Percentiles rank a stretch among this genome's conserved stretches.
Evolutionary conservation across 106 monocot species (phyloP).

Genomic region (Iris macrosiphon): DNA sequence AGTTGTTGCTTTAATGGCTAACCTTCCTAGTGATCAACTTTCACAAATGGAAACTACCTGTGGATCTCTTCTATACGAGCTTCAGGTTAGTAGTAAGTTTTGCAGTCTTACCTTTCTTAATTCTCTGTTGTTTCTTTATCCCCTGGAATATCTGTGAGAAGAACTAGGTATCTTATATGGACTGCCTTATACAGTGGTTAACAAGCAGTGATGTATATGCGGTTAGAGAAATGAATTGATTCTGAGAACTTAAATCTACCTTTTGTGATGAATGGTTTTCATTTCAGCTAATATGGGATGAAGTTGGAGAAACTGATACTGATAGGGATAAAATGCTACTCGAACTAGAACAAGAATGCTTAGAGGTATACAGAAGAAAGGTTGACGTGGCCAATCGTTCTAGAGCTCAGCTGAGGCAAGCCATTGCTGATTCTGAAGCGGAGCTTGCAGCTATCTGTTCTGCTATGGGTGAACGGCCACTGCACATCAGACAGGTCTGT

Average conservation of each 20-base stretch:
- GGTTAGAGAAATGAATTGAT: too few species aligned
- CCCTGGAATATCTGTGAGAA: too few species aligned
- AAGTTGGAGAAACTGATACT: constrained; percentile 53
- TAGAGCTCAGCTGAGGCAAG: constrained; percentile 38
- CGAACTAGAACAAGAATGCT: constrained; percentile 66
- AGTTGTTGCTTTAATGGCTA: constrained; percentile 1
- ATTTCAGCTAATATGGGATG: constrained; percentile 69
- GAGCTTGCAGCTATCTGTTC: constrained; percentile 49
- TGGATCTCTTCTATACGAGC: constrained; percentile 17
- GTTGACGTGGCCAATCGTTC: constrained; percentile 41
- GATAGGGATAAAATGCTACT: constrained; percentile 55
- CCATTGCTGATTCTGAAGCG: constrained; percentile 51
- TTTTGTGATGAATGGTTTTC: constrained; percentile 8
- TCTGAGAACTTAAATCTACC: too few species aligned
- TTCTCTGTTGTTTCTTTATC: too few species aligned
- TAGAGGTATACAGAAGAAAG: constrained; percentile 41
- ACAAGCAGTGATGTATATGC: too few species aligned
- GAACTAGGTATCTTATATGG: too few species aligned
- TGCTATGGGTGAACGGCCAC: constrained; percentile 28
- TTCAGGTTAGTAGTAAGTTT: constrained; percentile 1
- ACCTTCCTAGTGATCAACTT: constrained; percentile 1
- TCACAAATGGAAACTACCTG: constrained; percentile 16
- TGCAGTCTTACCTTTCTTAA: background rate
- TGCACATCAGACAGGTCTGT: constrained; percentile 28
- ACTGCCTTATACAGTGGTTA: too few species aligned